Evolutionary conservation across 2,329 filamentous ascomycete genomes (phyloP).

Genomic region (Penicillium hordei): DNA sequence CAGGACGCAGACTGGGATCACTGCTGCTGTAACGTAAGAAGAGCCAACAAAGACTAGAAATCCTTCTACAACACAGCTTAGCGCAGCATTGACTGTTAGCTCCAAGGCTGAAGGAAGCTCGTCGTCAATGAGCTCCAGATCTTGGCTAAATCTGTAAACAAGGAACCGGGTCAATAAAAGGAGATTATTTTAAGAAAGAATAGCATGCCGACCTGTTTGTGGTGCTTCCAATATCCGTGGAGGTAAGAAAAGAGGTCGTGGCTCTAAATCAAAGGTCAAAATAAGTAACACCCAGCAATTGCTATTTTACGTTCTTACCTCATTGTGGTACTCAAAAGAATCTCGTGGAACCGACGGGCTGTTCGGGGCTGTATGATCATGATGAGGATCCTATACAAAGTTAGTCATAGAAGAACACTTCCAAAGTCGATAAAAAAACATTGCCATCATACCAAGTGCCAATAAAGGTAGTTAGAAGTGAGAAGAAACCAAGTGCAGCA

Average conservation of each 20-base stretch:
- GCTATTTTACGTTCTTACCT: slow-evolving; percentile 3
- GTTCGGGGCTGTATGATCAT: slow-evolving; percentile 25
- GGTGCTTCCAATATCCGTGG: slow-evolving; percentile 20
- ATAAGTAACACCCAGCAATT: slow-evolving; percentile 5
- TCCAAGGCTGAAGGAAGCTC: slow-evolving; percentile 29
- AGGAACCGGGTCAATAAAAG: not conserved
- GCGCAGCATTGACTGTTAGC: slow-evolving; percentile 17
- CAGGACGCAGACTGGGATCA: slow-evolving; percentile 40
- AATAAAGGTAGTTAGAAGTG: slow-evolving; percentile 13
- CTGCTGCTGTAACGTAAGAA: slow-evolving; percentile 37
- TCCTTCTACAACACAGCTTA: slow-evolving; percentile 32
- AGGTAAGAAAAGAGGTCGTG: slow-evolving; percentile 32
- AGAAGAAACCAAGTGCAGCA: slow-evolving; percentile 22
- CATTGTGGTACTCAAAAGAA: slow-evolving; percentile 20
- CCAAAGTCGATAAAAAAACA: not conserved
- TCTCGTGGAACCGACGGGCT: slow-evolving; percentile 21
- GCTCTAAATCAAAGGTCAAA: slow-evolving; percentile 16
- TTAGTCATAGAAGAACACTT: not conserved
- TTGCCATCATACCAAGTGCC: slow-evolving; percentile 12
- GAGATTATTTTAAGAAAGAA: too few species aligned
- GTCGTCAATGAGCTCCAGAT: slow-evolving; percentile 32
- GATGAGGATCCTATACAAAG: slow-evolving; percentile 11
- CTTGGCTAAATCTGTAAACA: slow-evolving; percentile 30
- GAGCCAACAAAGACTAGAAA: slow-evolving; percentile 41
- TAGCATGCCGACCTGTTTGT: slow-evolving; percentile 17